Percentiles rank a stretch among this genome's conserved stretches.
Conservation (phyloP, 2,329 filamentous ascomycete species). For the Cladosporium oxysporum region DNA sequence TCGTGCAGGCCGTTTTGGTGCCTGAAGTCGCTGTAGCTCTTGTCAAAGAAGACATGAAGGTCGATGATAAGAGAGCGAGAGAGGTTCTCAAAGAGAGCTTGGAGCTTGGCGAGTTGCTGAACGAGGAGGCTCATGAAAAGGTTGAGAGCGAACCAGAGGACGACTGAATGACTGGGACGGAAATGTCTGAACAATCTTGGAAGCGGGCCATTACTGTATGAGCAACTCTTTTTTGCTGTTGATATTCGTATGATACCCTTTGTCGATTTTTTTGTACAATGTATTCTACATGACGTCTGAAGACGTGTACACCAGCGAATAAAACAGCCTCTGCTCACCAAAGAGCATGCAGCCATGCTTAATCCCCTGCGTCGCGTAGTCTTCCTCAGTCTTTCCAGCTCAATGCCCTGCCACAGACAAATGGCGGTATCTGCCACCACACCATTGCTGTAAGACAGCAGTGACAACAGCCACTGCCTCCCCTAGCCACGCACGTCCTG, state of each 20-base stretch:
- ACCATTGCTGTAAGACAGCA: neutral
- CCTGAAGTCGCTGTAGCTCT: slow-evolving; percentile 40
- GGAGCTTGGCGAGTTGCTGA: slow-evolving; percentile 36
- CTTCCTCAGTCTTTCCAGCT: neutral
- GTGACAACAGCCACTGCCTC: neutral
- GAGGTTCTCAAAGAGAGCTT: slow-evolving; percentile 35
- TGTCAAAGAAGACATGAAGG: slow-evolving; percentile 38
- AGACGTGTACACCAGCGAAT: neutral
- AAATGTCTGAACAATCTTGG: neutral
- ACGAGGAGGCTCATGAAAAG: slow-evolving; percentile 34
- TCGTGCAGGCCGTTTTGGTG: slow-evolving; percentile 40
- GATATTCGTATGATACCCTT: slow-evolving; percentile 8
- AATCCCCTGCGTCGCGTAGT: neutral
- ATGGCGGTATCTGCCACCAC: neutral
- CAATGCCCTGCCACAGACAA: neutral
- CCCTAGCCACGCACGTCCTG: slow-evolving; percentile 4
- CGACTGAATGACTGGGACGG: slow-evolving; percentile 11
- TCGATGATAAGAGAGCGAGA: slow-evolving; percentile 28
- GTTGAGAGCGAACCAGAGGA: slow-evolving; percentile 23
- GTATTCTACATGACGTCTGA: neutral
- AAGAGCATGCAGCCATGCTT: neutral
- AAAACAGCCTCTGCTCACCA: neutral
- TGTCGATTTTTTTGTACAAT: slow-evolving; percentile 10
- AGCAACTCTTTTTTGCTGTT: neutral
- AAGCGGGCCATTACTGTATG: neutral